These are phyloP conservation scores for Tricholoma saponaceum DNA, from an alignment of 768 basidiomycete genomes.

Conservation along the genomic window DNA sequence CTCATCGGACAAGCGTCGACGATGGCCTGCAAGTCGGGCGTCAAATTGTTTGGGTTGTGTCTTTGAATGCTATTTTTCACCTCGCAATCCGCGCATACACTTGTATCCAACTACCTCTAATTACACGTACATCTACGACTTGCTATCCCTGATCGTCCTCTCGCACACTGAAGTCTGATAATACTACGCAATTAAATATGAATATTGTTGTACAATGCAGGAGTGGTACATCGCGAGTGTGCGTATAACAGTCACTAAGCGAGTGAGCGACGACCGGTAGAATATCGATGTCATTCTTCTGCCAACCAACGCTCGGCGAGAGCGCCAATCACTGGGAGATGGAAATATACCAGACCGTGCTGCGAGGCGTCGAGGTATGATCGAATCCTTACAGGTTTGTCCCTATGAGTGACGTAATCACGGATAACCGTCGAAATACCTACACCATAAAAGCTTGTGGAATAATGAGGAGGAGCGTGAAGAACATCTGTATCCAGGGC, in stretches of 20 bases:
- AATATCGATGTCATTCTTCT: slow-evolving; percentile 38
- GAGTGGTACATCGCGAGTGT: background rate
- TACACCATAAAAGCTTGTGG: slow-evolving; percentile 54
- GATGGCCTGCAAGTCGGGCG: slow-evolving; percentile 22
- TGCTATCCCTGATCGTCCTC: slow-evolving; percentile 10
- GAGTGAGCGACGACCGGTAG: background rate
- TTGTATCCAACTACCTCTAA: slow-evolving; percentile 24
- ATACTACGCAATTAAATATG: slow-evolving; percentile 16
- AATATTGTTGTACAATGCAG: slow-evolving; percentile 1
- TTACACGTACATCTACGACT: slow-evolving; percentile 17
- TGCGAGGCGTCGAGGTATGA: slow-evolving; percentile 49
- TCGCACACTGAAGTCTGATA: slow-evolving; percentile 12
- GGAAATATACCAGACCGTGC: slow-evolving; percentile 50
- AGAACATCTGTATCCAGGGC: slow-evolving; percentile 44
- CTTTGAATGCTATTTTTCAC: slow-evolving; percentile 15
- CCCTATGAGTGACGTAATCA: background rate
- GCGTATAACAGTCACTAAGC: background rate
- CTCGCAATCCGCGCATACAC: slow-evolving; percentile 24
- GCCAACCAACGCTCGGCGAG: slow-evolving; percentile 67
- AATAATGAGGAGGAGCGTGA: slow-evolving; percentile 41
- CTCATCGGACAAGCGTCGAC: slow-evolving; percentile 24
- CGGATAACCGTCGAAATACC: slow-evolving; percentile 24
- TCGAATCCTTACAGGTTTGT: background rate
- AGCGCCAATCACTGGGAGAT: slow-evolving; percentile 58
- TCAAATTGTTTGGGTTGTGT: slow-evolving; percentile 28